Percentiles rank a stretch among this genome's conserved stretches.
phyloP scores from a whole-genome alignment of 768 basidiomycete species.

The Leccinum aurantiacum region DNA sequence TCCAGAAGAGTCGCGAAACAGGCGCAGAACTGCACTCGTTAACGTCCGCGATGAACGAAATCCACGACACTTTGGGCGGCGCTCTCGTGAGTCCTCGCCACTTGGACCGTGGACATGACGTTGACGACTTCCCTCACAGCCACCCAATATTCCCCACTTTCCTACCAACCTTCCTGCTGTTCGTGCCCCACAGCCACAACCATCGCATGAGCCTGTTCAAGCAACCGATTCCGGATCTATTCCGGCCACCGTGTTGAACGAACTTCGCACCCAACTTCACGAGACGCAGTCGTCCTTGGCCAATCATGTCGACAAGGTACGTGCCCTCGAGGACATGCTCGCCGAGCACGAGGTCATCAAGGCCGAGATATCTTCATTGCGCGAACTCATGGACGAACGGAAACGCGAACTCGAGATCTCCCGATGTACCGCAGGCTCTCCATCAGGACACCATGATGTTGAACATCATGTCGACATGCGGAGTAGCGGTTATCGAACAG shows the following conservation, averaged over 20 bases:
- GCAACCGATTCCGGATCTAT: constrained; percentile 27
- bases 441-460: constrained; percentile 23
- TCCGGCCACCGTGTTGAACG: constrained; percentile 40
- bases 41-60: constrained; percentile 80
- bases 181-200: constrained; percentile 39
- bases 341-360: constrained; percentile 84
- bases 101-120: neutral
- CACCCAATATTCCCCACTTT: constrained; percentile 59
- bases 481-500: constrained; percentile 35
- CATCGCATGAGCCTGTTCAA: constrained; percentile 27
- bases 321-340: constrained; percentile 76
- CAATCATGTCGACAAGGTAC: constrained; percentile 78
- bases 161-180: constrained; percentile 68
- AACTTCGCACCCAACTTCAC: constrained; percentile 78
- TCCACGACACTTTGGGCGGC: constrained; percentile 88
- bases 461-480: constrained; percentile 22
- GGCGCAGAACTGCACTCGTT: constrained; percentile 81
- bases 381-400: constrained; percentile 69
- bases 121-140: constrained; percentile 40
- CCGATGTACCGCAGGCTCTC: constrained; percentile 23
- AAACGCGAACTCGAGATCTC: constrained; percentile 47
- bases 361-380: constrained; percentile 69
- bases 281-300: constrained; percentile 82
- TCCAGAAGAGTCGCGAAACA: constrained; percentile 95
- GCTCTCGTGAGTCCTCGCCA: constrained; percentile 54